Conservation (phyloP, 495 filamentous ascomycete species). For the Neurospora sp. region DNA sequence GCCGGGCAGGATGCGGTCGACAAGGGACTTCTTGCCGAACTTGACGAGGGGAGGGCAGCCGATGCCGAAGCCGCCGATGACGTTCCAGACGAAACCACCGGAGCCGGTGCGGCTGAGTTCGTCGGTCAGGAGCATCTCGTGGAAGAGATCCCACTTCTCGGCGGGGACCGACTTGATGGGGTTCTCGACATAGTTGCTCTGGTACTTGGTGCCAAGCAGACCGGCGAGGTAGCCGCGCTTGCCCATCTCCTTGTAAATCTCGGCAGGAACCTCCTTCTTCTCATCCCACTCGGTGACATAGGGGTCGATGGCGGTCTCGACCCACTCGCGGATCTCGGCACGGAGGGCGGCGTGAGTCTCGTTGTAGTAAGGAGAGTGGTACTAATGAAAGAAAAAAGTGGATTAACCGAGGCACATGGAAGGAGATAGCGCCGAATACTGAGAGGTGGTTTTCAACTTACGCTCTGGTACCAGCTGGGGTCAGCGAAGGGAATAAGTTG, state of each 20-base stretch:
- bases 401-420: neutral
- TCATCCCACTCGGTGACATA: constrained; percentile 95
- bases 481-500: constrained; percentile 85
- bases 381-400: constrained; percentile 39
- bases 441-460: constrained; percentile 36
- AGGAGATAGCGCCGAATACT: neutral
- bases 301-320: constrained; percentile 82
- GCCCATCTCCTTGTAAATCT: constrained; percentile 93
- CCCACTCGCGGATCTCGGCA: constrained; percentile 83
- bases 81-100: constrained; percentile 96
- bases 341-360: constrained; percentile 84
- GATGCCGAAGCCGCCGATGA: constrained; percentile 91
- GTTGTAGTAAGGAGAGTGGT: constrained; percentile 94
- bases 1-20: constrained; percentile 65
- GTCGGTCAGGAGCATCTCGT: constrained; percentile 90
- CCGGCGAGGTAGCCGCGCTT: constrained; percentile 87
- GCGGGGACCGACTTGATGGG: constrained; percentile 64
- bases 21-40: constrained; percentile 81
- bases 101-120: constrained; percentile 82
- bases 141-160: constrained; percentile 96
- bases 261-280: constrained; percentile 72
- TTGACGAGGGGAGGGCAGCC: constrained; percentile 86
- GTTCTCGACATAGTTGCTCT: constrained; percentile 58
- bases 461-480: constrained; percentile 92
- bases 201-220: constrained; percentile 74